Percentiles rank a stretch among this genome's conserved stretches.
These are phyloP conservation scores for Boletus tylopilopsis DNA, from an alignment of 768 basidiomycete genomes.

Conservation along the genomic window DNA sequence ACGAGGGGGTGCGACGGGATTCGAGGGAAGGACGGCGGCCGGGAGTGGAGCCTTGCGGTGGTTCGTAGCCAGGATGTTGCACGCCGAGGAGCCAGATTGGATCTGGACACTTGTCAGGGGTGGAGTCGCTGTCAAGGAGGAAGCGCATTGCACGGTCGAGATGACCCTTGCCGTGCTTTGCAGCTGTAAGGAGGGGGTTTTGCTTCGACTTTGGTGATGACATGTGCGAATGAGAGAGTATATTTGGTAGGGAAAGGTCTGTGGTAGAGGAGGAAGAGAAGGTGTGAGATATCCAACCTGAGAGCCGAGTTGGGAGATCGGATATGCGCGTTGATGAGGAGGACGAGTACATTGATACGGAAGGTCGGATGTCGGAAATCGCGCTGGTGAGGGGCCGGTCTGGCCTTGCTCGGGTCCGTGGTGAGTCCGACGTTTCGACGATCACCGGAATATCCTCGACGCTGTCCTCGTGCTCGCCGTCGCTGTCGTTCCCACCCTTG, in stretches of 20 bases:
- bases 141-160: slow-evolving; percentile 84
- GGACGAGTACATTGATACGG: slow-evolving; percentile 44
- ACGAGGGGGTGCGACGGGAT: slow-evolving; percentile 40
- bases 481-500: slow-evolving; percentile 31
- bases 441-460: slow-evolving; percentile 60
- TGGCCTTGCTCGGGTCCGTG: slow-evolving; percentile 52
- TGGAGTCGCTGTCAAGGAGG: slow-evolving; percentile 86
- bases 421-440: slow-evolving; percentile 55
- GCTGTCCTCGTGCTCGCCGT: slow-evolving; percentile 32
- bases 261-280: slow-evolving; percentile 66
- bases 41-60: slow-evolving; percentile 27
- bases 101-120: slow-evolving; percentile 76
- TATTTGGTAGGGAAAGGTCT: slow-evolving; percentile 62
- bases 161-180: slow-evolving; percentile 71
- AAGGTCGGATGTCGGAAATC: slow-evolving; percentile 40
- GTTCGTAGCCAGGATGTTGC: slow-evolving; percentile 71
- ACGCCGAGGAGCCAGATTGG: slow-evolving; percentile 91
- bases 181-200: slow-evolving; percentile 59
- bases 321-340: slow-evolving; percentile 50
- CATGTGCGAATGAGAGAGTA: slow-evolving; percentile 49
- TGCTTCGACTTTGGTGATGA: slow-evolving; percentile 42
- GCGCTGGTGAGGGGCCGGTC: slow-evolving; percentile 53
- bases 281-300: slow-evolving; percentile 79
- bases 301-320: slow-evolving; percentile 71
- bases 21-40: slow-evolving; percentile 39